Evolutionary conservation across 2,329 filamentous ascomycete genomes (phyloP).

Genomic region (Diaporthe batatas): DNA sequence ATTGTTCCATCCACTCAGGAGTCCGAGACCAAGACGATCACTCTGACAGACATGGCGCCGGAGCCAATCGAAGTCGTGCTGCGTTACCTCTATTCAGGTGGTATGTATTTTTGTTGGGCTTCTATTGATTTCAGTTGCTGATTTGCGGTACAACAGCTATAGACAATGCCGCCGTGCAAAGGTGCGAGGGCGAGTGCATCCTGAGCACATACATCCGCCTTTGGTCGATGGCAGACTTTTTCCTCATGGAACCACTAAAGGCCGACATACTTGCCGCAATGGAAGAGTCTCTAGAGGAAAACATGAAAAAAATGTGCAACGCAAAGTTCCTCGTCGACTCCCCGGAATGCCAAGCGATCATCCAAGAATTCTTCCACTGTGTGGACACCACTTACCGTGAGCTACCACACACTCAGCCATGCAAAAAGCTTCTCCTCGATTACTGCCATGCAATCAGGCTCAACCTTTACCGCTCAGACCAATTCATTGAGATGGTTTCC

Average conservation of each 20-base stretch:
- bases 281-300: neutral
- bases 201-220: neutral
- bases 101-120: neutral
- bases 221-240: conserved; percentile 12
- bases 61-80: neutral
- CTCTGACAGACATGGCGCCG: neutral
- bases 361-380: conserved; percentile 3
- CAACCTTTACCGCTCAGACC: neutral
- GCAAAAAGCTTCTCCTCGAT: neutral
- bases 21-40: neutral
- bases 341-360: neutral
- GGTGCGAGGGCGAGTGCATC: neutral
- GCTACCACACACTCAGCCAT: neutral
- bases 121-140: neutral
- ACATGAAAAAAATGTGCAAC: neutral
- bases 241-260: neutral
- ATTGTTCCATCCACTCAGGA: neutral
- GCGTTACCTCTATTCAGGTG: conserved; percentile 20
- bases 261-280: neutral
- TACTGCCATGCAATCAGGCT: neutral
- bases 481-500: neutral
- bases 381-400: neutral
- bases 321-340: neutral
- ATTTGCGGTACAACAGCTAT: neutral
- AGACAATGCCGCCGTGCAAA: neutral